Evolutionary conservation across 2,329 filamentous ascomycete species (phyloP), one percentile per base, ranked within the genome.

Genomic region (Pseudocercospora crystallina): DNA sequence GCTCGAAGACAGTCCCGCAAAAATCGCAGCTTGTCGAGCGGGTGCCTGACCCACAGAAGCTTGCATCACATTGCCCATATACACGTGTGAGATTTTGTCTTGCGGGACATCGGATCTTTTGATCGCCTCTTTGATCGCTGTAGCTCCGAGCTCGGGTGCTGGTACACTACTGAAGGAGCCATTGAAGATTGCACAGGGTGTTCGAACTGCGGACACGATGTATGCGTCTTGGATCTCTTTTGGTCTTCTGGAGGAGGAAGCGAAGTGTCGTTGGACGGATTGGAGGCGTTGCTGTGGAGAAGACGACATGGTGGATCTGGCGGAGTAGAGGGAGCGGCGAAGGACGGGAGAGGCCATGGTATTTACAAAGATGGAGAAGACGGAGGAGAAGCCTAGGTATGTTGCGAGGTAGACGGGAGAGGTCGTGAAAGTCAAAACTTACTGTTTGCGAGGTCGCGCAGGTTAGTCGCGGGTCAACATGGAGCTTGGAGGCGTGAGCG

Each of bases 41-140:
- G 94, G 94, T 0, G 94, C 83, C 74, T 99, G 94, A 39, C 94
- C 94, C 5, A 94, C 81, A 13, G 81, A 82, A 38, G 80, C 92
- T 70, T 90, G 86, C 35, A 97, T 80, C 8, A 97, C 94, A 65
- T 96, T 95, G 68, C 94, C 94, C 89, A 97, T 95, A 76, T 97
- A 97, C 12, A 97, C 90, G 72, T 95, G 88, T 57, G 86, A 87
- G 65, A 97, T 89, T 68, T 87, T 87, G 31, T 86, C 83, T 45
- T 83, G 71, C 1, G 94, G 91, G 5, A 97, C 81, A 58, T 84
- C 85, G 45, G 91, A 95, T 72, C 94, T 95, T 61, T 86, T 82
- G 47, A 99, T 73, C 26, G 94, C 94, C 40, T 90, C 87, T 72
- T 91, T 94, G 76, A 99, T 97, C 51, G 91, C 94, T 12, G 85